A percentile compares a stretch with the other conserved stretches of the same genome.
These are phyloP conservation scores for Pythium monospermum DNA, from an alignment of 352 stramenopile genomes.

Conservation along the genomic window DNA sequence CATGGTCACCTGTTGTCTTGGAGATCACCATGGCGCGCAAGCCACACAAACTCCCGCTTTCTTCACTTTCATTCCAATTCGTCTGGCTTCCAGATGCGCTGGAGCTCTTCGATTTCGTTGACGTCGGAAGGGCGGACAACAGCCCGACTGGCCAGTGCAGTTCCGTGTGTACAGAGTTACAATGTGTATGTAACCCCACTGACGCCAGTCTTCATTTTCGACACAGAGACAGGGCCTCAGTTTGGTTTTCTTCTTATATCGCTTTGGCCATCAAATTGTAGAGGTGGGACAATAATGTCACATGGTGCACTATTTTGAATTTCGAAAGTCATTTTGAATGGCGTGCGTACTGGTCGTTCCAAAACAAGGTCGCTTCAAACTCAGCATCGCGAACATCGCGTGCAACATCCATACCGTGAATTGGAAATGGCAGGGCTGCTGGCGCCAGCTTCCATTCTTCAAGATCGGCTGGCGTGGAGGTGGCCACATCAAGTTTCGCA, in stretches of 20 bases:
- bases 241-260: not conserved
- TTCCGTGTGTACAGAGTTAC: too few relatives aligned
- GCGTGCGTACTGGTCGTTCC: slow-evolving; percentile 3
- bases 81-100: too few relatives aligned
- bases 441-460: slow-evolving; percentile 25
- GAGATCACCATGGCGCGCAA: too few relatives aligned
- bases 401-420: slow-evolving; percentile 12
- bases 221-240: not conserved
- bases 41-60: too few relatives aligned
- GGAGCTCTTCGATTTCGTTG: too few relatives aligned
- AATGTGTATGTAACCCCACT: not conserved
- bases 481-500: slow-evolving; percentile 8
- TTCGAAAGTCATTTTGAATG: slow-evolving; percentile 9
- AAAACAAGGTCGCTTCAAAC: slow-evolving; percentile 19
- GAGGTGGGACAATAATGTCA: not conserved
- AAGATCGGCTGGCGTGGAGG: slow-evolving; percentile 18
- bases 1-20: too few relatives aligned
- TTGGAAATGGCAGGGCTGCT: slow-evolving; percentile 6
- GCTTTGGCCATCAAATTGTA: slow-evolving; percentile 10
- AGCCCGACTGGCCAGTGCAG: too few relatives aligned
- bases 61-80: too few relatives aligned
- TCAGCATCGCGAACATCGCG: not conserved
- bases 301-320: slow-evolving; percentile 10
- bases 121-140: too few relatives aligned
- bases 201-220: not conserved